phyloP scores from a whole-genome alignment of 1,139 yeast genomes.

The Protomyces inouyei region DNA sequence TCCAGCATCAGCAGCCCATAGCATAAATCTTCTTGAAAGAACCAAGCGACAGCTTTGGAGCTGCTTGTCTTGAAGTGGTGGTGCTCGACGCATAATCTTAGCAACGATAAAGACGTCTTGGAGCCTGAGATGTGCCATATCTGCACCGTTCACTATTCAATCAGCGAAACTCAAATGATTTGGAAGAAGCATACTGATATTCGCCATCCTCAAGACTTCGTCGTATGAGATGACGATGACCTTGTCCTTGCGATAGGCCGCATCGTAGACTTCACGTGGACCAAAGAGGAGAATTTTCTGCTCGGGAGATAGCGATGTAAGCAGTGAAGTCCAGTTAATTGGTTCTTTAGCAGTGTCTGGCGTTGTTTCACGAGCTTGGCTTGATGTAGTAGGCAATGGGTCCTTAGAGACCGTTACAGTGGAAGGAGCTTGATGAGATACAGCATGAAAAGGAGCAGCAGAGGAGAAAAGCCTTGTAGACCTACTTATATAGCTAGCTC shows the following conservation, averaged over 20 bases:
- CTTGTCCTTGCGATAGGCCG: slow-evolving; percentile 5
- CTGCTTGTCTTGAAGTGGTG: neutral
- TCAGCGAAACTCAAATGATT: no score
- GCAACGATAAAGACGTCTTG: slow-evolving; percentile 9
- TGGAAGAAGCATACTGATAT: neutral
- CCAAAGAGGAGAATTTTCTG: neutral
- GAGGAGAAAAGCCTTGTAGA: no score
- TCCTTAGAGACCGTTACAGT: no score
- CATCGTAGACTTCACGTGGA: slow-evolving; percentile 15
- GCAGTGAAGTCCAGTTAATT: no score
- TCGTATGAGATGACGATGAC: slow-evolving; percentile 8
- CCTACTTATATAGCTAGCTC: no score
- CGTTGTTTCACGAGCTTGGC: no score
- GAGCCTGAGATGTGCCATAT: neutral
- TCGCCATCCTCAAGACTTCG: neutral
- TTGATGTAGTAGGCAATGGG: no score
- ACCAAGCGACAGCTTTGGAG: neutral
- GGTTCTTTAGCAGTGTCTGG: no score
- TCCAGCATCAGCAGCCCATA: slow-evolving; percentile 1
- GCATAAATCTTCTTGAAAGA: slow-evolving; percentile 1
- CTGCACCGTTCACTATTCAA: no score
- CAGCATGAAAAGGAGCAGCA: no score
- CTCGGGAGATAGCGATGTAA: no score
- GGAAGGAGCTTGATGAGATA: no score
- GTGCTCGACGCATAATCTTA: slow-evolving; percentile 23